phyloP scores from a whole-genome alignment of 2,329 filamentous ascomycete species.

The Talaromyces sp. region DNA sequence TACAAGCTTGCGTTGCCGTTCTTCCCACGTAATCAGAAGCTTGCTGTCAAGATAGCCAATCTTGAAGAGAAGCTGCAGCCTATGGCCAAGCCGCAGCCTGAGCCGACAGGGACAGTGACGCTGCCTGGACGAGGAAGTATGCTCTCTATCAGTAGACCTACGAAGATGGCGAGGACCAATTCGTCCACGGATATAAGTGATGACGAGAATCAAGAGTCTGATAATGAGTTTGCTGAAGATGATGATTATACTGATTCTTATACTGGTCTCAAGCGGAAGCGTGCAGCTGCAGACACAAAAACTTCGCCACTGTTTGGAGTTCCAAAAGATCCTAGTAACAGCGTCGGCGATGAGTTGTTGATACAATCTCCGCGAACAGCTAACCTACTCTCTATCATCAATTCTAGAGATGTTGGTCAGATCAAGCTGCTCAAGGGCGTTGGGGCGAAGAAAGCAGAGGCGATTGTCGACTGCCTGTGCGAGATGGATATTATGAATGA shows the following conservation, averaged over 20 bases:
- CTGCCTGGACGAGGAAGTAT: constrained; percentile 31
- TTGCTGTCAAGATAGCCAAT: constrained; percentile 55
- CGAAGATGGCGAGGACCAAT: constrained; percentile 26
- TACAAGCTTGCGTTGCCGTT: constrained; percentile 80
- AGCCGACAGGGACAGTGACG: constrained; percentile 21
- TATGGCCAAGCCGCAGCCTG: constrained; percentile 22
- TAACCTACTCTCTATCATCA: constrained; percentile 46
- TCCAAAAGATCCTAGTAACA: constrained; percentile 14
- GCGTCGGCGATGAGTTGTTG: constrained; percentile 20
- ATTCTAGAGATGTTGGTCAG: constrained; percentile 44
- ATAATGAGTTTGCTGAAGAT: constrained; percentile 30
- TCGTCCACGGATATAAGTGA: constrained; percentile 32
- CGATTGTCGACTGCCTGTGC: constrained; percentile 47
- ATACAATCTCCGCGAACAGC: constrained; percentile 41
- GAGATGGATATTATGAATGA: constrained; percentile 37
- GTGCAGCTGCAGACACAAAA: constrained; percentile 25
- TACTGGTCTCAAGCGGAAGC: constrained; percentile 25
- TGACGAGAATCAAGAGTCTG: constrained; percentile 30
- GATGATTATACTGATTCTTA: constrained; percentile 26
- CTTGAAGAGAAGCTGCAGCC: constrained; percentile 51
- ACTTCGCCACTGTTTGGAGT: constrained; percentile 1
- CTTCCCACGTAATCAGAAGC: constrained; percentile 81
- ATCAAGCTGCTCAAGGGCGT: constrained; percentile 49
- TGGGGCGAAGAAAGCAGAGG: constrained; percentile 48
- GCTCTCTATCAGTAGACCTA: constrained; percentile 31